Percentiles rank a stretch among this genome's conserved stretches.
phyloP scores from a whole-genome alignment of 768 basidiomycete species.

The Suillus variegatus region DNA sequence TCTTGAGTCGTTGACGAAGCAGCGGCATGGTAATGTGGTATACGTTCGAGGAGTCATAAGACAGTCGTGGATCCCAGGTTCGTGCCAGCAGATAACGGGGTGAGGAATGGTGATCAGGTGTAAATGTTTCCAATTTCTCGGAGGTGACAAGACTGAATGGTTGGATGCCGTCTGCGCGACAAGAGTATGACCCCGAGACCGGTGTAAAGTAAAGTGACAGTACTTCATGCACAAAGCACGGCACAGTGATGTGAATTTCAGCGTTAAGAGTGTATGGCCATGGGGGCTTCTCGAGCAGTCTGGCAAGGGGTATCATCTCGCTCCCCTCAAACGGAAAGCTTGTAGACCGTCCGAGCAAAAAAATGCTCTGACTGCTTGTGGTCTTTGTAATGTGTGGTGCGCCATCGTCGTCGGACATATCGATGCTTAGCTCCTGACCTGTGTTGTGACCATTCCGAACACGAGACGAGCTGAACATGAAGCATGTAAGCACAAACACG shows the following conservation, averaged over 20 bases:
- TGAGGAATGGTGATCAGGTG: not conserved
- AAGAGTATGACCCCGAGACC: not conserved
- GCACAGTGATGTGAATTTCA: constrained; percentile 4
- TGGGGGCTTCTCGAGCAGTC: constrained; percentile 1
- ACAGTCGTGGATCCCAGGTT: constrained; percentile 3
- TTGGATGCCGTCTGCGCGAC: not conserved
- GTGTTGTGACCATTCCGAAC: not conserved
- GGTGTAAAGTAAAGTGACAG: not conserved
- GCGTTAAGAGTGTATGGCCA: not conserved
- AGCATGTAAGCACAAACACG: not conserved
- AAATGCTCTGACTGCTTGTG: not conserved
- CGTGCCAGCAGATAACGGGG: not conserved
- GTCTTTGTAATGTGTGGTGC: not conserved
- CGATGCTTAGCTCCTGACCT: no score
- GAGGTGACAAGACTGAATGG: constrained; percentile 1
- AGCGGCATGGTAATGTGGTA: not conserved
- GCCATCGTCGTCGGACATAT: not conserved
- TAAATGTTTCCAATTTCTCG: not conserved
- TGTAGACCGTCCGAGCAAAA: not conserved
- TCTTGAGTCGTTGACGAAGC: not conserved
- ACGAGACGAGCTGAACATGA: not conserved
- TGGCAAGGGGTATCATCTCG: not conserved
- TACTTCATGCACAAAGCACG: constrained; percentile 7
- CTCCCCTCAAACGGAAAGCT: not conserved
- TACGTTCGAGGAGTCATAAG: not conserved